Evolutionary conservation across 1,139 yeast species (phyloP).

Genomic region (Hemisphaericaspora lyxosophila): DNA sequence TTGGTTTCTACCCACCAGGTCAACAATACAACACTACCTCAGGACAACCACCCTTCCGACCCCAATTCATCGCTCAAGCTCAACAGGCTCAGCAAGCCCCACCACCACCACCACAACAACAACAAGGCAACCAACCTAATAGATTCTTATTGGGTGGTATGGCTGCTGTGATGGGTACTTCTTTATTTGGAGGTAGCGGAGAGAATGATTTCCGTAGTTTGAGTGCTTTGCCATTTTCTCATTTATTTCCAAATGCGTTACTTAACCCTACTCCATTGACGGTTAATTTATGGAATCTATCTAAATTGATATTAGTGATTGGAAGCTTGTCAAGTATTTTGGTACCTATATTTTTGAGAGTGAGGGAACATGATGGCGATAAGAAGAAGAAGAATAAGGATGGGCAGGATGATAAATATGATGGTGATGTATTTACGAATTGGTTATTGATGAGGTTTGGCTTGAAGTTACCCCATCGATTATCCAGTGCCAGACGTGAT

Average conservation of each 20-base stretch:
- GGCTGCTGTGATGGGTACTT: constrained; percentile 54
- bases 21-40: constrained; percentile 22
- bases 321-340: constrained; percentile 27
- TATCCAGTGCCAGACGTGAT: constrained; percentile 19
- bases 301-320: constrained; percentile 27
- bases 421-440: constrained; percentile 6
- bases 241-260: constrained; percentile 26
- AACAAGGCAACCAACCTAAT: constrained; percentile 19
- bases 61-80: constrained; percentile 10
- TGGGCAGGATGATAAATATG: not conserved
- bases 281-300: constrained; percentile 27
- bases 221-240: constrained; percentile 34
- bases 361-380: no score
- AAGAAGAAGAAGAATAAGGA: constrained; percentile 5
- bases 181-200: constrained; percentile 38
- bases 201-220: constrained; percentile 42
- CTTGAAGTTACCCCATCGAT: constrained; percentile 26
- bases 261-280: constrained; percentile 25
- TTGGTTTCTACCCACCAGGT: constrained; percentile 24
- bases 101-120: constrained; percentile 9
- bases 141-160: constrained; percentile 54
- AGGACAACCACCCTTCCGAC: not conserved
- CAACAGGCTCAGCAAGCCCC: constrained; percentile 10
- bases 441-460: constrained; percentile 34
- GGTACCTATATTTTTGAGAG: constrained; percentile 21